Conservation (phyloP, 1,139 yeast genomes). For the Suhomyces bribrorum region DNA sequence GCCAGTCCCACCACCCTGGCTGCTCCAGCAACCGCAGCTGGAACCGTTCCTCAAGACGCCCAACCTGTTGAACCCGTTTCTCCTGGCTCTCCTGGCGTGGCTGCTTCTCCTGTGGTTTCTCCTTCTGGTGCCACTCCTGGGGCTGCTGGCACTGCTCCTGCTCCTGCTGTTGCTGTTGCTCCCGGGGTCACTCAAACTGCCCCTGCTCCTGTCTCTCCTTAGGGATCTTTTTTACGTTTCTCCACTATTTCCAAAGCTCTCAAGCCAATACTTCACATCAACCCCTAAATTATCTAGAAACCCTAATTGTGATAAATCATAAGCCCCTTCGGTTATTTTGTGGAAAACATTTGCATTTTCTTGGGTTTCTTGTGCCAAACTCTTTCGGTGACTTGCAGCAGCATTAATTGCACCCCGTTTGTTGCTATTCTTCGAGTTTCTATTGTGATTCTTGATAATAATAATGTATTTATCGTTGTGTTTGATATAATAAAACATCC, state of each 20-base stretch:
- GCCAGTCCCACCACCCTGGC: constrained; percentile 7
- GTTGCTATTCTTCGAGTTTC: constrained; percentile 19
- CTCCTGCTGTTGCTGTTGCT: not conserved
- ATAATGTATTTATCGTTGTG: constrained; percentile 34
- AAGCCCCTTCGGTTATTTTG: constrained; percentile 26
- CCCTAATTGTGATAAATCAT: constrained; percentile 34
- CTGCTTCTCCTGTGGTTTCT: constrained; percentile 1
- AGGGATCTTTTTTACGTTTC: constrained; percentile 16
- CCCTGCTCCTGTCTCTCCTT: constrained; percentile 1
- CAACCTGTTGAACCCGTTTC: not conserved
- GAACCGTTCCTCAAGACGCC: constrained; percentile 1
- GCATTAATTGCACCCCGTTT: constrained; percentile 2
- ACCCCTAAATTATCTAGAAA: constrained; percentile 48
- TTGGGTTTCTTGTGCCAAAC: constrained; percentile 1
- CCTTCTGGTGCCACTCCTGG: constrained; percentile 1
- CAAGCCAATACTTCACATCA: constrained; percentile 48
- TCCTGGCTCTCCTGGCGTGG: constrained; percentile 2
- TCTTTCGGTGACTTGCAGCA: constrained; percentile 3
- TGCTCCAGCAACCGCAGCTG: constrained; percentile 1
- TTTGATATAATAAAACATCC: constrained; percentile 47
- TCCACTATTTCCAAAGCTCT: constrained; percentile 25
- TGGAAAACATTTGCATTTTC: constrained; percentile 11
- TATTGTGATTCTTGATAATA: constrained; percentile 39
- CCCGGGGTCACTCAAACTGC: constrained; percentile 1
- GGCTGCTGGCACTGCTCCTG: constrained; percentile 1